Evolutionary conservation across 2,329 filamentous ascomycete genomes (phyloP).

Genomic region (Colletotrichum trifolii): DNA sequence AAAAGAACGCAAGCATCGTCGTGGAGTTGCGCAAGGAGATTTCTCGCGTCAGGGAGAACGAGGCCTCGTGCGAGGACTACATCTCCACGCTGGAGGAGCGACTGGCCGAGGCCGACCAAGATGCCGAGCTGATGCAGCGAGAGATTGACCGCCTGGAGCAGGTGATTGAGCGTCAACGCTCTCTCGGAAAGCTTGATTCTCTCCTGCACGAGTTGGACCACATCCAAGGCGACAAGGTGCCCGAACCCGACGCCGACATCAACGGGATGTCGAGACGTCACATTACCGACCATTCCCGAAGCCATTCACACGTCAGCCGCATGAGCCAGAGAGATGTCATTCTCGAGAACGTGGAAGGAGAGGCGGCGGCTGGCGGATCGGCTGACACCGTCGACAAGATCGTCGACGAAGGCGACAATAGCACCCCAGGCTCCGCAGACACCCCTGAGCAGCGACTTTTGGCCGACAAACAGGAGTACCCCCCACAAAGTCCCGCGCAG

Average conservation of each 20-base stretch:
- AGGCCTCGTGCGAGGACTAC: constrained; percentile 92
- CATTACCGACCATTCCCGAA: constrained; percentile 63
- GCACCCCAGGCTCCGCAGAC: not conserved
- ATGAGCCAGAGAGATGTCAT: constrained; percentile 66
- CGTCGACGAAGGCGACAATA: constrained; percentile 35
- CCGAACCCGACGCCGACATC: constrained; percentile 49
- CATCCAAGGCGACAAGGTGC: constrained; percentile 69
- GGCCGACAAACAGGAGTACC: constrained; percentile 48
- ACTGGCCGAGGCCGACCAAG: constrained; percentile 94
- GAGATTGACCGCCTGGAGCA: constrained; percentile 95
- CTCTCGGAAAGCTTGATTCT: constrained; percentile 92
- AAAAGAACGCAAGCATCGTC: constrained; percentile 89
- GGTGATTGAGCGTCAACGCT: constrained; percentile 93
- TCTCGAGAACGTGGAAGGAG: constrained; percentile 62
- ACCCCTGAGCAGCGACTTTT: constrained; percentile 29
- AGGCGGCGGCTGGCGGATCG: constrained; percentile 36
- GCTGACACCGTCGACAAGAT: constrained; percentile 43
- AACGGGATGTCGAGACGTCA: constrained; percentile 57
- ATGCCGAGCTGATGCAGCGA: constrained; percentile 95
- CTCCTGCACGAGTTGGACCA: constrained; percentile 90
- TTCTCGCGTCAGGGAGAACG: constrained; percentile 86
- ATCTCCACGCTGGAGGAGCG: constrained; percentile 97
- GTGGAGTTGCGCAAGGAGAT: constrained; percentile 92
- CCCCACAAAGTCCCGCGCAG: constrained; percentile 79
- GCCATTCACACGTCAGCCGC: constrained; percentile 57